phyloP scores from a whole-genome alignment of 176 grass and related monocot genomes.

The Ananas comosus region DNA sequence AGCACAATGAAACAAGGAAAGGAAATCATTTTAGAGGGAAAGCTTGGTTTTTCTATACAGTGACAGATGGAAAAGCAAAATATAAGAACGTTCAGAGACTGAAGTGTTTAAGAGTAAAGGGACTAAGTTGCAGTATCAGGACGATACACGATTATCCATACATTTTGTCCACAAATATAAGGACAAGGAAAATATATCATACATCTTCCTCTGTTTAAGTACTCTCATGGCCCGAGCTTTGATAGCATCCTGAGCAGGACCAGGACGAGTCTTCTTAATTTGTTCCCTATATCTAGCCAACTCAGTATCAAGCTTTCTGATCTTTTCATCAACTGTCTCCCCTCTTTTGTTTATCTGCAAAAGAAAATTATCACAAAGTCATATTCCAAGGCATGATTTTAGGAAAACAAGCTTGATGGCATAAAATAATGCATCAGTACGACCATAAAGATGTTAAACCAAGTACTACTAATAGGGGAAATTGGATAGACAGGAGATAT shows the following conservation, averaged over 20 bases:
- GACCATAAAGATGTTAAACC: neutral
- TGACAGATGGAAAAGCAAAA: too few relatives aligned
- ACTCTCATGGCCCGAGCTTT: constrained; percentile 86
- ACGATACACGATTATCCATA: too few relatives aligned
- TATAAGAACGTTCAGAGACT: too few relatives aligned
- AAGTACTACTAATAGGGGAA: too few relatives aligned
- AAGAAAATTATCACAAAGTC: neutral
- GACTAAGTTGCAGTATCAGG: too few relatives aligned
- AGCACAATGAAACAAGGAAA: too few relatives aligned
- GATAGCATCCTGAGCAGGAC: constrained; percentile 85
- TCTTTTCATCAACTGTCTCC: constrained; percentile 83
- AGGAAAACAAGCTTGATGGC: neutral
- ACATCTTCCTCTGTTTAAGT: constrained; percentile 89
- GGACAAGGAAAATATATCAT: neutral
- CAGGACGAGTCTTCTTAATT: constrained; percentile 76
- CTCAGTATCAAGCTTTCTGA: constrained; percentile 91
- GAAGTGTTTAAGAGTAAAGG: too few relatives aligned
- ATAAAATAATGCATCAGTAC: neutral
- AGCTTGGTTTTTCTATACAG: too few relatives aligned
- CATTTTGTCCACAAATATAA: neutral
- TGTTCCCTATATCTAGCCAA: constrained; percentile 71
- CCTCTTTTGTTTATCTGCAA: constrained; percentile 69
- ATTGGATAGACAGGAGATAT: too few relatives aligned
- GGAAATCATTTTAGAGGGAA: too few relatives aligned
- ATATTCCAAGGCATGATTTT: neutral